Conservation (phyloP, 1,284 basidiomycete species). For the Meira miltonrushii region DNA sequence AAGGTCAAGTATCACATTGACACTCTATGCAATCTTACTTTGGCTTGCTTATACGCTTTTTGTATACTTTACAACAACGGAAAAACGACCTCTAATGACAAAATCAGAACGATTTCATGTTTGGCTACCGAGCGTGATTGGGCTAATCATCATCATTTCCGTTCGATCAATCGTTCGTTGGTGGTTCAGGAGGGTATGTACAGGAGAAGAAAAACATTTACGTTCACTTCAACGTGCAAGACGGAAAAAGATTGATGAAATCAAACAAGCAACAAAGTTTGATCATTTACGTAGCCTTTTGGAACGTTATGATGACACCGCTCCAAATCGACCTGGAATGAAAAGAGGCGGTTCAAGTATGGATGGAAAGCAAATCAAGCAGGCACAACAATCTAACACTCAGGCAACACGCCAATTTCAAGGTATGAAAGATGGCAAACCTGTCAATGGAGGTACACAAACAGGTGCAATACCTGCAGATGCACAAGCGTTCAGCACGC, state of each 20-base stretch:
- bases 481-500: background rate
- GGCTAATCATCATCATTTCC: conserved; percentile 51
- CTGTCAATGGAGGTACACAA: background rate
- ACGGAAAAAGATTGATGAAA: conserved; percentile 82
- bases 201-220: conserved; percentile 79
- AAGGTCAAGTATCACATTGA: conserved; percentile 71
- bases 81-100: conserved; percentile 3
- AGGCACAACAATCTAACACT: background rate
- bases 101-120: conserved; percentile 11
- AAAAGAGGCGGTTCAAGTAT: conserved; percentile 9
- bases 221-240: conserved; percentile 71
- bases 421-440: background rate
- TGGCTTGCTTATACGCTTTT: conserved; percentile 75
- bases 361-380: background rate
- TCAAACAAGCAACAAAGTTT: conserved; percentile 95
- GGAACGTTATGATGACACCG: conserved; percentile 75
- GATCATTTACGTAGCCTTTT: conserved; percentile 84
- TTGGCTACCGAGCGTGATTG: conserved; percentile 25
- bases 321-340: background rate
- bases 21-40: conserved; percentile 70
- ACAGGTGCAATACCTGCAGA: background rate
- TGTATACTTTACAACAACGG: conserved; percentile 64
- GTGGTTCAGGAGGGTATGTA: conserved; percentile 79
- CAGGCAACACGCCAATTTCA: background rate
- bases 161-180: conserved; percentile 74